Conservation (phyloP, 176 grass and related monocot species). For the Raddia distichophylla region DNA sequence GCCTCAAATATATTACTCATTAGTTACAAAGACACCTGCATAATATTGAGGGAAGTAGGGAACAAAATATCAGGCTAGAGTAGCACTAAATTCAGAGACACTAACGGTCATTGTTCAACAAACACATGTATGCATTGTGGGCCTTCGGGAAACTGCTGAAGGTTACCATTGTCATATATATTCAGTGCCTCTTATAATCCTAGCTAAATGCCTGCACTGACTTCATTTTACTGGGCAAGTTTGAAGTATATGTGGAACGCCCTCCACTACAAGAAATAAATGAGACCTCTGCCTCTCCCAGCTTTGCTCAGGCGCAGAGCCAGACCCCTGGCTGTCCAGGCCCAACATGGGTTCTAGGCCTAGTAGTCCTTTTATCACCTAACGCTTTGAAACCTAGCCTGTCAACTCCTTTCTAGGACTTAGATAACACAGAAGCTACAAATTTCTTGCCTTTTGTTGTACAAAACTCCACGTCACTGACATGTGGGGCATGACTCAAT, state of each 20-base stretch:
- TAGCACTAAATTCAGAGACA: slow-evolving; percentile 9
- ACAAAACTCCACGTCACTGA: too few species aligned
- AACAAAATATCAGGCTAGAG: not conserved
- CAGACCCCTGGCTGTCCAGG: not conserved
- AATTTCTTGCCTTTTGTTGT: too few species aligned
- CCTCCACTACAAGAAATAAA: slow-evolving; percentile 3
- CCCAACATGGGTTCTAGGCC: not conserved
- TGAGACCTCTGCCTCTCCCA: slow-evolving; percentile 8
- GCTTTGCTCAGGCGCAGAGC: not conserved
- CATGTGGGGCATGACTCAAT: too few species aligned
- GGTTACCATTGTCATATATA: slow-evolving; percentile 3
- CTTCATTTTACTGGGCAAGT: slow-evolving; percentile 19
- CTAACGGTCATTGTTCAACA: not conserved
- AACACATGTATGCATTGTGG: slow-evolving; percentile 6
- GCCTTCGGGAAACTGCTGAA: slow-evolving; percentile 22
- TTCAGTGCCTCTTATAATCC: slow-evolving; percentile 8
- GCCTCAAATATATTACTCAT: not conserved
- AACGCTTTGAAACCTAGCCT: slow-evolving; percentile 8
- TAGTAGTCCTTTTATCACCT: slow-evolving; percentile 13
- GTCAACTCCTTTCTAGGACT: not conserved
- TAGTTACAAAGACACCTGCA: not conserved
- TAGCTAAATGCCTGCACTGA: slow-evolving; percentile 16
- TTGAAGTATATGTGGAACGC: slow-evolving; percentile 12
- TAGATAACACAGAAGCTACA: not conserved
- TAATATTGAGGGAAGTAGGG: not conserved